A percentile compares a stretch with the other conserved stretches of the same genome.
Evolutionary conservation across 2,329 filamentous ascomycete genomes (phyloP).

Genomic region (Scedosporium minutisporum): DNA sequence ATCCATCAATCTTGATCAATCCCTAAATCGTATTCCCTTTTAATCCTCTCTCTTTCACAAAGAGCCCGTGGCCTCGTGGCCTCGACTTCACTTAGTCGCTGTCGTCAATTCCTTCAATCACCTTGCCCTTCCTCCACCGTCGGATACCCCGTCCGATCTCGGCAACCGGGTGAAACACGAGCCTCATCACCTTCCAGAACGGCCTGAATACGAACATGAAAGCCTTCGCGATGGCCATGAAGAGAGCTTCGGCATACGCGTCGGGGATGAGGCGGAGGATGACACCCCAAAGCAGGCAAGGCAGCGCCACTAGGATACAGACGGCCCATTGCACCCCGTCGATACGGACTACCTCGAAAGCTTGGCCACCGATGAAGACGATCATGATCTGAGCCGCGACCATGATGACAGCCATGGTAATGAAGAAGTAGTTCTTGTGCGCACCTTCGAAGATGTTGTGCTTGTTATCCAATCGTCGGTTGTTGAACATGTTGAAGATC

Average conservation of each 20-base stretch:
- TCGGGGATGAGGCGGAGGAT: constrained; percentile 42
- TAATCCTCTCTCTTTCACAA: too few relatives aligned
- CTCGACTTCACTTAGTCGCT: neutral
- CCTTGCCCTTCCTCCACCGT: constrained; percentile 5
- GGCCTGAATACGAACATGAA: constrained; percentile 2
- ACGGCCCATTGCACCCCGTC: constrained; percentile 45
- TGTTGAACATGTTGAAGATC: constrained; percentile 62
- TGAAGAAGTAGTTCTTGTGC: constrained; percentile 46
- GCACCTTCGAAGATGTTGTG: constrained; percentile 53
- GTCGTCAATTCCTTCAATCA: neutral
- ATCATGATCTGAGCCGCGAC: constrained; percentile 47
- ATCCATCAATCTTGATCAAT: too few relatives aligned
- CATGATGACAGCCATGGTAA: constrained; percentile 47
- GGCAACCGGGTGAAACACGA: constrained; percentile 4
- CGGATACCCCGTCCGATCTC: constrained; percentile 3
- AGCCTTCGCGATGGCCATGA: neutral
- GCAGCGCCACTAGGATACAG: constrained; percentile 35
- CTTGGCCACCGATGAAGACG: constrained; percentile 45
- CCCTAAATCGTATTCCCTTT: too few relatives aligned
- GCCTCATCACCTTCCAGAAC: constrained; percentile 4
- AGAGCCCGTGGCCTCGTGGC: too few relatives aligned
- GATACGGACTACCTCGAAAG: constrained; percentile 34
- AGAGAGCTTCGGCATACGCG: constrained; percentile 9
- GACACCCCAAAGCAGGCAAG: constrained; percentile 41
- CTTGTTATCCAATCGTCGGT: constrained; percentile 51